Evolutionary conservation across 352 stramenopile species (phyloP), one percentile per base, ranked within the genome.

Genomic region (Globisporangium okanoganense): DNA sequence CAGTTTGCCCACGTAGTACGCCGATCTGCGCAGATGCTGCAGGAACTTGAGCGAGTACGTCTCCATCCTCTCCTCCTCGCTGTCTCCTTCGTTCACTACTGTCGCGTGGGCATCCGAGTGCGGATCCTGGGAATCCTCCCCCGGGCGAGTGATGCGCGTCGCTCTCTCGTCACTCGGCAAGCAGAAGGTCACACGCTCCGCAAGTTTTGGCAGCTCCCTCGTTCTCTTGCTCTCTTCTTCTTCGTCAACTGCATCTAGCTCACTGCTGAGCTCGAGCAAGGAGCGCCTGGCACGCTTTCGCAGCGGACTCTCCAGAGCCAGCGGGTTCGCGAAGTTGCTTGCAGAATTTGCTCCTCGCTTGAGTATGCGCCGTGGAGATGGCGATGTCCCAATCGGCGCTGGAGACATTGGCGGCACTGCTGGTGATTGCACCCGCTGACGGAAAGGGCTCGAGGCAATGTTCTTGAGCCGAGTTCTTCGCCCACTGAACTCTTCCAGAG

Each of bases 1-100:
- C 7, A 93, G 71, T 35, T 85, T 90, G 51, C 90, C 79, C 27
- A 81, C 67, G 43, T 91, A 91, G 58, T 85, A 71, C 10, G 62
- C 64, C 12, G 79, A 87, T 10, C 80, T 71, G 22, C 68, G 66
- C 33, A 93, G 44, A 63, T 93, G 82, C 54, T 88, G 79, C 12
- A 89, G 48, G 44, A 91, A 48, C 54, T 90, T 90, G n/a, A 76
- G n/a, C 5, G 71, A 75, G 18, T 70, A 77, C 7, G 38, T 72
- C 20, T 72, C 65, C 59, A 84, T 65, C 35, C 78, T 78, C 18
- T 89, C 79, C 20, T 89, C 79, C 20, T 84, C 69, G 1, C 55
- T 22, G 41, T 13, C 70, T 27, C 65, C 18, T 70, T 73, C 40
- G 67, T 16, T 33, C 29, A 33, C n/a, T 31, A 62, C 33, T 22